Base-by-base conservation (phyloP, 1,284 basidiomycete species). In the Xerocomus minutiporus region DNA sequence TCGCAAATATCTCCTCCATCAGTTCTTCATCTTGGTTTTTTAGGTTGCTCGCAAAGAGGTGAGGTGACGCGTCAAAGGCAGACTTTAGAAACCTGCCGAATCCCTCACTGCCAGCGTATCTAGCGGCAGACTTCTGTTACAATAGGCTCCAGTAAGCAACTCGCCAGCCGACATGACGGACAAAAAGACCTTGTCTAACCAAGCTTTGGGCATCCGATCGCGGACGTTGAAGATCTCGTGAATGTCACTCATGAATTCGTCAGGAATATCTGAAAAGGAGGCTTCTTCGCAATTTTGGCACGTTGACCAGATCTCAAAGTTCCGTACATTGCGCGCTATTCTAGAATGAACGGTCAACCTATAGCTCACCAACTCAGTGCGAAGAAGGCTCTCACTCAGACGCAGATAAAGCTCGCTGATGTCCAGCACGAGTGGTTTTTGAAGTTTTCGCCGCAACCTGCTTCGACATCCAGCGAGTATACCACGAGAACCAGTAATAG, bases 231-330 rank as follows among this genome's bases (percentile, higher is more conserved):
- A 73, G 8, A 76, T 61, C 6, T 57, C 53, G 23, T 57, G 52
- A 25, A 75, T 57, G 20, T 75, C 72, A 26, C 45, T 51, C 52
- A 60, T 64, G 39, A 70, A 57, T 15, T 64, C 64, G 3, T 63
- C 59, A 12, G 73, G 74, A 50, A 76, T 57, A 50, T 75, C 74
- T 41, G 59, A 59, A 55, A 63, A 67, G 1, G 65, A 68, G 8
- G 68, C 70, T 54, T 74, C 71, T 57, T 75, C 72, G 54, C 71
- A 70, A 48, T 67, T 62, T 53, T 75, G 73, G 55, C 71, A 64
- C 9, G 66, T 66, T 13, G 66, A 65, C 75, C 74, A 76, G 32
- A 69, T 72, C 56, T 76, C 75, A 42, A 75, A 76, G 55, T 69
- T 66, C 39, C 65, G 63, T 32, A 68, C 51, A 60, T 71, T 76